Evolutionary conservation across 1,139 yeast species (phyloP).

Genomic region (Debaryomyces subglobosus): DNA sequence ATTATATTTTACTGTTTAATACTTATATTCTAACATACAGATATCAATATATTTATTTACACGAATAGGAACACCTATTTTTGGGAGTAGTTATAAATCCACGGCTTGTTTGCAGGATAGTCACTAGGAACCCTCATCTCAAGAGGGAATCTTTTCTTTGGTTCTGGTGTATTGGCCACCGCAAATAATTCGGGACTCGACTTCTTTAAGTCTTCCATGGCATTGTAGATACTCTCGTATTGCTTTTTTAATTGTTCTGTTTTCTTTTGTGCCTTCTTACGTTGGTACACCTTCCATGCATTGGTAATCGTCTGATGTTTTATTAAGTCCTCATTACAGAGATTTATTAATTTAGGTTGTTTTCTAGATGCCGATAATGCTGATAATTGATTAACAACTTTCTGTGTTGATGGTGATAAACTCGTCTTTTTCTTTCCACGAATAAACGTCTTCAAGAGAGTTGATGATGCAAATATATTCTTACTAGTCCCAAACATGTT

Average conservation of each 20-base stretch:
- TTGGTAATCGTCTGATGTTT: constrained; percentile 82
- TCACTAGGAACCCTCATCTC: constrained; percentile 90
- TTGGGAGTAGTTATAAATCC: constrained; percentile 66
- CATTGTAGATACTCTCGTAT: constrained; percentile 65
- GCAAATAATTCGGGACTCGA: constrained; percentile 51
- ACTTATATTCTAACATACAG: constrained; percentile 5
- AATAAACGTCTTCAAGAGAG: constrained; percentile 21
- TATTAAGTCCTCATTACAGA: constrained; percentile 78
- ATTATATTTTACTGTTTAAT: not conserved
- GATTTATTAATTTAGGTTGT: constrained; percentile 78
- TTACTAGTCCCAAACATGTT: constrained; percentile 4
- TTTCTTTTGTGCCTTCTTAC: constrained; percentile 49
- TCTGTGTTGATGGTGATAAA: constrained; percentile 62
- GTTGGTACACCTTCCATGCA: constrained; percentile 76
- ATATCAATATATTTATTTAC: constrained; percentile 11
- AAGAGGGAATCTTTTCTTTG: constrained; percentile 63
- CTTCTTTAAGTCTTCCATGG: constrained; percentile 70
- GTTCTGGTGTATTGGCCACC: constrained; percentile 52
- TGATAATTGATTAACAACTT: constrained; percentile 73
- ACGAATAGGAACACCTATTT: constrained; percentile 13
- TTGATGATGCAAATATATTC: not conserved
- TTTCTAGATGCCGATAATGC: constrained; percentile 86
- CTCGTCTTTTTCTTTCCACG: constrained; percentile 42
- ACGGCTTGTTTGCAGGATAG: constrained; percentile 81
- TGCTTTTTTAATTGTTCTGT: constrained; percentile 58